phyloP scores from a whole-genome alignment of 768 basidiomycete species.

The Amanita phalloides region DNA sequence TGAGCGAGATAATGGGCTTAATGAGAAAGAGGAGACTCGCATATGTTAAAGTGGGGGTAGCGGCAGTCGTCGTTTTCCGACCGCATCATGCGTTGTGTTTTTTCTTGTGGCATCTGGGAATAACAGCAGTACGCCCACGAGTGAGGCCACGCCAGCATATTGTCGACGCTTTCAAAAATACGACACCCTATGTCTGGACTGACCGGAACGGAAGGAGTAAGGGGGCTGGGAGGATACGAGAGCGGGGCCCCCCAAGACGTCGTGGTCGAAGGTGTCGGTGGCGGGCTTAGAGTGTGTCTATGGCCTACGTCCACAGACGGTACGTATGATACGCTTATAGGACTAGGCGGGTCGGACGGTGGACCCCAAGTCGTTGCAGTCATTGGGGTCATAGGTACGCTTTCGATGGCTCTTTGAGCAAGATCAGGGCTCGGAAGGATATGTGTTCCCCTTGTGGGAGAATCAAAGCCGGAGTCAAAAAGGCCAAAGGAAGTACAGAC shows the following conservation, averaged over 20 bases:
- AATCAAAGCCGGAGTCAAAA: slow-evolving; percentile 34
- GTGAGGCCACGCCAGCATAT: slow-evolving; percentile 7
- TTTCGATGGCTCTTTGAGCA: slow-evolving; percentile 42
- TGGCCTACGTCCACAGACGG: slow-evolving; percentile 37
- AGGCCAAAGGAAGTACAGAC: slow-evolving; percentile 46
- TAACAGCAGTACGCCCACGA: slow-evolving; percentile 2
- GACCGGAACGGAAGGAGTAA: slow-evolving; percentile 21
- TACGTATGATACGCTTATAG: slow-evolving; percentile 15
- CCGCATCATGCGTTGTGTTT: background rate
- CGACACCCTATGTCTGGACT: slow-evolving; percentile 32
- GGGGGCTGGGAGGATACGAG: slow-evolving; percentile 29
- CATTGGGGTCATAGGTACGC: slow-evolving; percentile 38
- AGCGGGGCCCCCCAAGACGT: slow-evolving; percentile 25
- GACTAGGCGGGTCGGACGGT: slow-evolving; percentile 22
- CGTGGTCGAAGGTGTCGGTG: slow-evolving; percentile 30
- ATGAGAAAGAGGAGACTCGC: no score
- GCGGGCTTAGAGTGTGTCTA: slow-evolving; percentile 31
- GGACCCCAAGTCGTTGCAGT: slow-evolving; percentile 40
- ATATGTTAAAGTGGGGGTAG: no score
- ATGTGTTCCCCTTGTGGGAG: slow-evolving; percentile 21
- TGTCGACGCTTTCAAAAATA: slow-evolving; percentile 14
- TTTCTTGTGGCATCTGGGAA: background rate
- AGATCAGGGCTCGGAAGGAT: slow-evolving; percentile 49
- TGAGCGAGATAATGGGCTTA: no score
- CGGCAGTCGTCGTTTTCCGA: background rate